A percentile compares a stretch with the other conserved stretches of the same genome.
Evolutionary conservation across 257 asterid species (phyloP).

Genomic region (Pogostemon cablin): DNA sequence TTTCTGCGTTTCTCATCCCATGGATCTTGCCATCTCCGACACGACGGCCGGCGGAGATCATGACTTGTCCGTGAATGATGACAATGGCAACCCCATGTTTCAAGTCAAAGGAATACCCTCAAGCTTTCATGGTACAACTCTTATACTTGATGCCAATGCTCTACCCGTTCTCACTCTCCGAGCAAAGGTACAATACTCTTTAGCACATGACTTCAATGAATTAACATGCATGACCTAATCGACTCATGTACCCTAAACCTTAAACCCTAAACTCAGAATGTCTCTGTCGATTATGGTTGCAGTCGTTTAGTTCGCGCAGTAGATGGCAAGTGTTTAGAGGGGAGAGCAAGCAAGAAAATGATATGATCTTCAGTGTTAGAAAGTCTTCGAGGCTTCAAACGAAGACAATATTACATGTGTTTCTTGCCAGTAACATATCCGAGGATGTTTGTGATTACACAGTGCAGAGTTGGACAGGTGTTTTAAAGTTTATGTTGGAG

Average conservation of each 20-base stretch:
- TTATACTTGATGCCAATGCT: constrained; percentile 41
- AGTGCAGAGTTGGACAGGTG: constrained; percentile 36
- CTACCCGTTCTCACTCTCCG: constrained; percentile 43
- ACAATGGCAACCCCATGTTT: constrained; percentile 40
- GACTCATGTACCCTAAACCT: too few relatives aligned
- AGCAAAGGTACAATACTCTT: constrained; percentile 34
- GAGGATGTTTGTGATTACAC: constrained; percentile 45
- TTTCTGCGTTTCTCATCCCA: constrained; percentile 32
- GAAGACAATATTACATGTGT: constrained; percentile 44
- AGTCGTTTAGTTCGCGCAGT: constrained; percentile 28
- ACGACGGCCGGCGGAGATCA: constrained; percentile 23
- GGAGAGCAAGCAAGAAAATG: constrained; percentile 29
- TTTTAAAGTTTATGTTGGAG: constrained; percentile 39
- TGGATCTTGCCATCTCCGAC: constrained; percentile 33
- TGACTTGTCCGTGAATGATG: constrained; percentile 26
- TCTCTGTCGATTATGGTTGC: background rate
- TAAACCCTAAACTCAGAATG: too few relatives aligned
- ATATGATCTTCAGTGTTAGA: constrained; percentile 41
- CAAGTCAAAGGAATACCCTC: constrained; percentile 30
- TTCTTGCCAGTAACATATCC: constrained; percentile 38
- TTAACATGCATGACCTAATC: too few relatives aligned
- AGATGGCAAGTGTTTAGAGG: constrained; percentile 44
- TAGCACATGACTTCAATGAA: too few relatives aligned
- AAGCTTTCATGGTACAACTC: constrained; percentile 26
- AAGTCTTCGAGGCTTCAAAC: constrained; percentile 41